Evolutionary conservation across 1,139 yeast species (phyloP), one percentile per base, ranked within the genome.

Genomic region (Candida sp.): DNA sequence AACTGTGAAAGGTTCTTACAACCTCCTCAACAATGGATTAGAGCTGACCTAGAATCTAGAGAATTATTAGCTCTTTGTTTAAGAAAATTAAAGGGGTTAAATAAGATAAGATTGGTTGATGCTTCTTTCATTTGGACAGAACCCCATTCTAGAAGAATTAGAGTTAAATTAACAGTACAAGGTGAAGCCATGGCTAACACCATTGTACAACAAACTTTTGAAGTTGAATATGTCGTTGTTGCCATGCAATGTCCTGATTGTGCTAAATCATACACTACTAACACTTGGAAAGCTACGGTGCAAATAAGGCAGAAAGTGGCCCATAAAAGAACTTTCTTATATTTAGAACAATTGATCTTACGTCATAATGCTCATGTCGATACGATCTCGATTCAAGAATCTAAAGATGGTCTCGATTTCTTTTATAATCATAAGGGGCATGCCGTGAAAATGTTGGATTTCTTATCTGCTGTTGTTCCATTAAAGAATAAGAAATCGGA

Each of bases 231-330:
- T 58, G 84, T 88, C 21, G 99, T 93, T 42, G 76, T 89, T 51
- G 97, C 98, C 32, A 89, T 90, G 84, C 99, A 93, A 72, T 93
- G 99, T 75, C 84, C 98, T 2, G 99, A 93, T 71, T 93, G 99
- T 82, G 98, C 98, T 43, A 89, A 89, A 65, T 85, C 96, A 1
- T 93, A 86, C 62, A 93, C 99, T 15, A 87, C 95, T 32, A 89
- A 95, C 62, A 93, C 98, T 15, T 93, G 99, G 99, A 84, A 95
- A 68, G 97, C 99, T 6, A 81, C 93, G 11, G 96, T 95, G 35
- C 99, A 95, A 71, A 86, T 95, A 55, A 87, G 99, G 73, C 99
- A 93, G 66, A 95, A 95, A 63, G 99, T 95, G 33, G 82, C 91
- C 15, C 99, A 93, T 66, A 93, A 93, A 71, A 84, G 98, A 72